Evolutionary conservation across 2,329 filamentous ascomycete species (phyloP).

Genomic region (Fusarium veterinarium): DNA sequence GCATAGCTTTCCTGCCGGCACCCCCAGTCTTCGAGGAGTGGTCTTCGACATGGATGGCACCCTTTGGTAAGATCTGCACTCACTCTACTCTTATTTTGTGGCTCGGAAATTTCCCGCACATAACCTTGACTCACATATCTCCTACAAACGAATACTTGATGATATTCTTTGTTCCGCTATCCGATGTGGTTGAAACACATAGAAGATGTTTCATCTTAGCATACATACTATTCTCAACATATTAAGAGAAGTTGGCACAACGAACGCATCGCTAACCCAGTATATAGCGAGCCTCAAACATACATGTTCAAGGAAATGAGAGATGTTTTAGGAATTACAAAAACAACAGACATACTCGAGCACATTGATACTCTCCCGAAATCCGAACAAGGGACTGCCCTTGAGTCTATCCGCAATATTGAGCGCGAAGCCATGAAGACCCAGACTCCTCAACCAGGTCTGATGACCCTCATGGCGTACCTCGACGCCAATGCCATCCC

Average conservation of each 20-base stretch:
- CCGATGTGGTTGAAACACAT: background rate
- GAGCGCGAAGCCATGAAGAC: conserved; percentile 83
- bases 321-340: conserved; percentile 76
- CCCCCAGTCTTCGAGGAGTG: conserved; percentile 66
- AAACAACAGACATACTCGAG: conserved; percentile 84
- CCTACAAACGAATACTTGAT: conserved; percentile 20
- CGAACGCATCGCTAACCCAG: conserved; percentile 3
- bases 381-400: conserved; percentile 70
- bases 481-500: conserved; percentile 74
- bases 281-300: conserved; percentile 81
- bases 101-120: background rate
- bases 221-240: background rate
- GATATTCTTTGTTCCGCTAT: background rate
- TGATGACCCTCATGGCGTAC: conserved; percentile 82
- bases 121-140: background rate
- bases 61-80: conserved; percentile 73
- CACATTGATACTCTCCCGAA: conserved; percentile 81
- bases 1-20: conserved; percentile 44
- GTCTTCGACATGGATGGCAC: conserved; percentile 98
- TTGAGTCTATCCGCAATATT: conserved; percentile 79
- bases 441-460: conserved; percentile 85
- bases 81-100: background rate
- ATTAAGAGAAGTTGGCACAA: background rate
- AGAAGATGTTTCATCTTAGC: background rate
- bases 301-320: conserved; percentile 97